These are phyloP conservation scores for Ricinus communis DNA, from an alignment of 345 rosid genomes.

Conservation along the genomic window DNA sequence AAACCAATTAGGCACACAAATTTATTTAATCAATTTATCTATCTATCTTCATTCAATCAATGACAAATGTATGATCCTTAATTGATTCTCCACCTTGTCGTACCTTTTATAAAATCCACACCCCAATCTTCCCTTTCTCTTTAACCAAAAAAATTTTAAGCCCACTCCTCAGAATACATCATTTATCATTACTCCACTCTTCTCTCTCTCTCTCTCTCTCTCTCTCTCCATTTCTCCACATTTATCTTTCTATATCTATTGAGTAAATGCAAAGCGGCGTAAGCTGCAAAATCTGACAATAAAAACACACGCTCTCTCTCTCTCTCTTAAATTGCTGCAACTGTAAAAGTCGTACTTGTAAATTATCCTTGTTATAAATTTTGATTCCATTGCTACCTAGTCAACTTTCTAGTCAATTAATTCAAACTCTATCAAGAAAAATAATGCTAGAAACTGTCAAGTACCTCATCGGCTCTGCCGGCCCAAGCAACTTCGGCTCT, in stretches of 20 bases:
- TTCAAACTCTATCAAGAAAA: too few relatives aligned
- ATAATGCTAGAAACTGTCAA: conserved; percentile 68
- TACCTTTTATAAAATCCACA: conserved; percentile 4
- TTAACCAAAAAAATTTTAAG: not conserved
- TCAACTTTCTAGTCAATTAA: not conserved
- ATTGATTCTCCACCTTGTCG: not conserved
- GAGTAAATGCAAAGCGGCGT: conserved; percentile 40
- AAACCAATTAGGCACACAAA: conserved; percentile 6
- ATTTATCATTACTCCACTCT: not conserved
- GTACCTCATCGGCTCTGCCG: conserved; percentile 78
- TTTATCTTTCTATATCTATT: not conserved
- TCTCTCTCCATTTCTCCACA: not conserved
- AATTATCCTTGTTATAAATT: not conserved
- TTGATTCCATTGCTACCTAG: not conserved
- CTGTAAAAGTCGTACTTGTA: conserved; percentile 7
- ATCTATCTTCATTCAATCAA: conserved; percentile 14
- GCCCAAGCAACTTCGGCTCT: conserved; percentile 83
- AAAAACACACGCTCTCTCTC: conserved; percentile 1
- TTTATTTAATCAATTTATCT: conserved; percentile 18
- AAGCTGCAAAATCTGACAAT: conserved; percentile 41
- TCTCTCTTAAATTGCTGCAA: not conserved
- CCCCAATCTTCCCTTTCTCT: not conserved
- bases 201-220: not conserved
- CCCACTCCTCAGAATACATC: too few relatives aligned
- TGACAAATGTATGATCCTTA: conserved; percentile 36